phyloP scores from a whole-genome alignment of 139 green algal species.

The Pleodorina starrii region DNA sequence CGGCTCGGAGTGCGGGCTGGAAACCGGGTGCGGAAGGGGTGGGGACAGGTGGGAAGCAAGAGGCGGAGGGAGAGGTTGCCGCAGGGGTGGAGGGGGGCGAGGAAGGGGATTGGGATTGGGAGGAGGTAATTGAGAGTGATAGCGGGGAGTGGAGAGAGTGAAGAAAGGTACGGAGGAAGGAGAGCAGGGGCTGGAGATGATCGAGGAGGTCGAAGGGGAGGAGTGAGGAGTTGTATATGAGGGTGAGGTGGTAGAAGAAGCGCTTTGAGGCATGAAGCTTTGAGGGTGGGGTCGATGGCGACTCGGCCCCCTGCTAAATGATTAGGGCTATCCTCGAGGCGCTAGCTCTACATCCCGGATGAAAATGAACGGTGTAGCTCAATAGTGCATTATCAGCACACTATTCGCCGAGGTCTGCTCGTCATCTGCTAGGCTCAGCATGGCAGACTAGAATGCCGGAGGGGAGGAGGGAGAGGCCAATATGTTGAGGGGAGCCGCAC shows the following conservation, averaged over 20 bases:
- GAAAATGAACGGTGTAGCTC: no score
- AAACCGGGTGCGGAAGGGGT: not conserved
- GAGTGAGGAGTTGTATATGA: not conserved
- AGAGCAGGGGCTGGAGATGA: not conserved
- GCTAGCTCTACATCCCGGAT: no score
- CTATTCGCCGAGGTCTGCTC: no score
- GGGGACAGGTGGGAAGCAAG: not conserved
- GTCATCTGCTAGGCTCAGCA: no score
- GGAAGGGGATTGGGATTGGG: not conserved
- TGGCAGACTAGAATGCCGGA: no score
- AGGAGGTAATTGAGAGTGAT: not conserved
- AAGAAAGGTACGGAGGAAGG: not conserved
- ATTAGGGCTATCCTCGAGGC: no score
- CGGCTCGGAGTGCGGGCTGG: not conserved
- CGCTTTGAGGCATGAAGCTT: no score
- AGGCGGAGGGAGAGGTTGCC: not conserved
- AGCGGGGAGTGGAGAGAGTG: not conserved
- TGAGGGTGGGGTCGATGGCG: no score
- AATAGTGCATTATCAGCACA: no score
- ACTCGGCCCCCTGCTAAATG: no score
- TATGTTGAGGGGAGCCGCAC: no score
- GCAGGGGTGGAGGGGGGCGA: not conserved
- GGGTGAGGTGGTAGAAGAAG: not conserved
- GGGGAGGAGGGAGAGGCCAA: no score
- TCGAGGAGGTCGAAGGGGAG: not conserved